These are phyloP conservation scores for Malassezia nana DNA, from an alignment of 1,284 basidiomycete species.

Conservation along the genomic window DNA sequence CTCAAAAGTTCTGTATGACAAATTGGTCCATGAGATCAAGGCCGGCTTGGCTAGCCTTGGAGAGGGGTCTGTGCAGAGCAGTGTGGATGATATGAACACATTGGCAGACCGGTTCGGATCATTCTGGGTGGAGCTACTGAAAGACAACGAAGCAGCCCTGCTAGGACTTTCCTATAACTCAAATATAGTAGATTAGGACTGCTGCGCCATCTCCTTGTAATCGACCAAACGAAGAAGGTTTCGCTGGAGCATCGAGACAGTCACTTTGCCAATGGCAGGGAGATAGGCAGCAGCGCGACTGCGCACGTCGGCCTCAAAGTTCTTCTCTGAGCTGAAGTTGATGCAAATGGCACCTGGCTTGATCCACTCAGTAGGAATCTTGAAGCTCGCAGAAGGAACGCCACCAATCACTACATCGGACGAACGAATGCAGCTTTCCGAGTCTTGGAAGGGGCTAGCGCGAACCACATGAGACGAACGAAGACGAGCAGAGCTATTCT, in stretches of 20 bases:
- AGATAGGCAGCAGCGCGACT: slow-evolving; percentile 56
- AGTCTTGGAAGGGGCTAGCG: slow-evolving; percentile 21
- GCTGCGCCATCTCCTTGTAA: slow-evolving; percentile 15
- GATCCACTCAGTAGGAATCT: slow-evolving; percentile 74
- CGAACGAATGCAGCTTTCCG: slow-evolving; percentile 32
- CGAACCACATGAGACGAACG: slow-evolving; percentile 65
- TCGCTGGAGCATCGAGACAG: slow-evolving; percentile 87
- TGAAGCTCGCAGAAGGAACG: slow-evolving; percentile 61
- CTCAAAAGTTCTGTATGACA: not conserved
- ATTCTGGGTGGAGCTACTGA: slow-evolving; percentile 22
- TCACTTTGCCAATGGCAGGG: slow-evolving; percentile 89
- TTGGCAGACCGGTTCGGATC: slow-evolving; percentile 16
- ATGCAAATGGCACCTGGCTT: slow-evolving; percentile 87
- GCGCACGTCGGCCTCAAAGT: slow-evolving; percentile 84
- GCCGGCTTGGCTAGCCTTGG: slow-evolving; percentile 22
- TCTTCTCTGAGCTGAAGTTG: slow-evolving; percentile 90
- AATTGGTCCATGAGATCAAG: slow-evolving; percentile 7
- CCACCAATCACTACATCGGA: slow-evolving; percentile 43
- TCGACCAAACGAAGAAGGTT: slow-evolving; percentile 59
- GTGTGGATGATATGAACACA: not conserved
- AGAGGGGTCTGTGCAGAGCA: slow-evolving; percentile 15
- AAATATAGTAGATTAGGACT: not conserved
- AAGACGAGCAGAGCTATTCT: slow-evolving; percentile 38
- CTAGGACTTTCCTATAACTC: not conserved
- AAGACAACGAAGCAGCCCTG: slow-evolving; percentile 11